Conservation (phyloP, 73 alveolate species). For the Blepharisma stoltei region DNA sequence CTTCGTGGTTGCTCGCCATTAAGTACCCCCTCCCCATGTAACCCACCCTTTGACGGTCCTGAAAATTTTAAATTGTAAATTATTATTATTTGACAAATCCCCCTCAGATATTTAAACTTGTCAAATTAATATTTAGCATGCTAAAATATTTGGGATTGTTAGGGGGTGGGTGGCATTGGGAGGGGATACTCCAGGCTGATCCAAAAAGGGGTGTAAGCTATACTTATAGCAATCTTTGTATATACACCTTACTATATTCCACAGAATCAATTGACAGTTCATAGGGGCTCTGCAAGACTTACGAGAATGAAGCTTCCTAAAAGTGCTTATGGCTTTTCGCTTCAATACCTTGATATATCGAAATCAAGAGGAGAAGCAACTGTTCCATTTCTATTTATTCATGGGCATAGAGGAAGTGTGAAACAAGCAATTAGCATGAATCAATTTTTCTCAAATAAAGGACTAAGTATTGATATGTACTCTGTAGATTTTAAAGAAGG, state of each 20-base stretch:
- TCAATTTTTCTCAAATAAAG: neutral
- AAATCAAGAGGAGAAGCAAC: neutral
- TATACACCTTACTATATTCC: neutral
- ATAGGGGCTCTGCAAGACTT: conserved; percentile 10
- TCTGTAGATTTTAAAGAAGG: conserved; percentile 19
- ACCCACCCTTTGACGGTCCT: no score
- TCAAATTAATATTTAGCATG: no score
- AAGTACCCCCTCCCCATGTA: no score
- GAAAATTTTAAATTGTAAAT: no score
- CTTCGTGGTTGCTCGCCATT: no score
- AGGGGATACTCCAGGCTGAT: no score
- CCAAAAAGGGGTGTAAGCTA: no score
- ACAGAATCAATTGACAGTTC: conserved; percentile 21
- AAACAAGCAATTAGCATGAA: conserved; percentile 24
- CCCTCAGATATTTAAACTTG: no score
- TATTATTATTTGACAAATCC: no score
- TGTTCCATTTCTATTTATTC: neutral
- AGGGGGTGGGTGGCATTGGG: no score
- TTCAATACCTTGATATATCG: neutral
- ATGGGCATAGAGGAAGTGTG: conserved; percentile 21
- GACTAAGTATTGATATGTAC: neutral
- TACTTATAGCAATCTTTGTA: no score
- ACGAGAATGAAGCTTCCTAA: neutral
- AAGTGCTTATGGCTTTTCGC: neutral
- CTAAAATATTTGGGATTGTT: no score